Evolutionary conservation across 345 rosid genomes (phyloP).

Genomic region (Syzygium oleosum): DNA sequence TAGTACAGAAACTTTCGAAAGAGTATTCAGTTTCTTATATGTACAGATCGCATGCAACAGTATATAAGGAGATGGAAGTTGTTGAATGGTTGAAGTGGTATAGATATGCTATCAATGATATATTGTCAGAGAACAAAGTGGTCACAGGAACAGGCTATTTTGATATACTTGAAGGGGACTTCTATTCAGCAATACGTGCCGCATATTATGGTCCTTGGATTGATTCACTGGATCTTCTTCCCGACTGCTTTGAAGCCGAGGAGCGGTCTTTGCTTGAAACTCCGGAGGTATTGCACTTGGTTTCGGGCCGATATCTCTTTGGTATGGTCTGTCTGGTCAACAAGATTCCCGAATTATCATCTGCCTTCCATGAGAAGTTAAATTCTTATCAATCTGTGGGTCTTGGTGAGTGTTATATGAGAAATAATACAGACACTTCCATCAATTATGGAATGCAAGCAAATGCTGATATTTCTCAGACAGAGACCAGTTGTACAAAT

Average conservation of each 20-base stretch:
- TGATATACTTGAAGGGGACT: constrained; percentile 74
- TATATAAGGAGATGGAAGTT: constrained; percentile 64
- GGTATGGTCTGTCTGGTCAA: constrained; percentile 76
- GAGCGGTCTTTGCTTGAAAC: constrained; percentile 78
- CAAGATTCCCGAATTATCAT: constrained; percentile 39
- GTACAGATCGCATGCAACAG: constrained; percentile 27
- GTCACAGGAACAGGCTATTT: constrained; percentile 58
- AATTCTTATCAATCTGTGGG: constrained; percentile 21
- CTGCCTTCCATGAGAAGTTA: constrained; percentile 28
- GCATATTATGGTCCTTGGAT: constrained; percentile 82
- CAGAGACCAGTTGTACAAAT: constrained; percentile 13
- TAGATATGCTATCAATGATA: constrained; percentile 66
- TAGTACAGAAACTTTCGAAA: constrained; percentile 28
- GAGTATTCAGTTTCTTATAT: constrained; percentile 24
- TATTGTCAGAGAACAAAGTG: constrained; percentile 60
- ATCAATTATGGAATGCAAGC: constrained; percentile 18
- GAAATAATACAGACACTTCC: neutral
- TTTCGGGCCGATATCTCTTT: constrained; percentile 83
- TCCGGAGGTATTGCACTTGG: constrained; percentile 81
- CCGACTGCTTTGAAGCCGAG: constrained; percentile 91
- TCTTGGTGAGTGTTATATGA: constrained; percentile 4
- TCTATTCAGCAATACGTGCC: constrained; percentile 66
- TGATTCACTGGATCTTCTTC: constrained; percentile 80
- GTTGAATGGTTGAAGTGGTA: constrained; percentile 95
- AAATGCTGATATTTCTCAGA: constrained; percentile 16